Evolutionary conservation across 2,329 filamentous ascomycete species (phyloP).

Genomic region (Elsinoe perseae): DNA sequence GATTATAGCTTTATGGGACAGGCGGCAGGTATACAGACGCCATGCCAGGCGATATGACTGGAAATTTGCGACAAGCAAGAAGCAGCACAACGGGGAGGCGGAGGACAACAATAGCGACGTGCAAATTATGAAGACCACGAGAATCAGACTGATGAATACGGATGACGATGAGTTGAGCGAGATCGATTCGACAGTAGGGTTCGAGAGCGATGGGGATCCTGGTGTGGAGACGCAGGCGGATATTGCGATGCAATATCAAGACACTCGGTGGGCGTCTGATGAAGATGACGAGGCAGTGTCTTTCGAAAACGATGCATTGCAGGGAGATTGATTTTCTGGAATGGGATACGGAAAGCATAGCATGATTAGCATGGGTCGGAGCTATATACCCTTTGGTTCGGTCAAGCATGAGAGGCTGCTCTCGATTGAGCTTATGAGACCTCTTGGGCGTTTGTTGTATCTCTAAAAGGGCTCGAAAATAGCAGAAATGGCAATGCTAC

Average conservation of each 20-base stretch:
- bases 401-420: not conserved
- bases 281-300: not conserved
- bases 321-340: not conserved
- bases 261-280: not conserved
- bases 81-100: not conserved
- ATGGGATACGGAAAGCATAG: not conserved
- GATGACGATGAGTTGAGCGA: not conserved
- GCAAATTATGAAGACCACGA: not conserved
- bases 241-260: not conserved
- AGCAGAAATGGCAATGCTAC: not conserved
- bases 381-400: constrained; percentile 7
- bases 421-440: not conserved
- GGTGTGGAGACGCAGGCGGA: not conserved
- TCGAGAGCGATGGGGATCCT: not conserved
- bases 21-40: not conserved
- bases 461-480: not conserved
- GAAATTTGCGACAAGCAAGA: not conserved
- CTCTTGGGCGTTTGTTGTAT: not conserved
- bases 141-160: not conserved
- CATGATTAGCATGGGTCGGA: constrained; percentile 11
- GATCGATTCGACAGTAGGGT: not conserved
- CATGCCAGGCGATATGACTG: not conserved
- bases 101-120: not conserved
- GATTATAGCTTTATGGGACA: not conserved
- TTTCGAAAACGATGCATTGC: too few species aligned